Conservation (phyloP, 208 protist species). For the Crithidia thermophila region DNA sequence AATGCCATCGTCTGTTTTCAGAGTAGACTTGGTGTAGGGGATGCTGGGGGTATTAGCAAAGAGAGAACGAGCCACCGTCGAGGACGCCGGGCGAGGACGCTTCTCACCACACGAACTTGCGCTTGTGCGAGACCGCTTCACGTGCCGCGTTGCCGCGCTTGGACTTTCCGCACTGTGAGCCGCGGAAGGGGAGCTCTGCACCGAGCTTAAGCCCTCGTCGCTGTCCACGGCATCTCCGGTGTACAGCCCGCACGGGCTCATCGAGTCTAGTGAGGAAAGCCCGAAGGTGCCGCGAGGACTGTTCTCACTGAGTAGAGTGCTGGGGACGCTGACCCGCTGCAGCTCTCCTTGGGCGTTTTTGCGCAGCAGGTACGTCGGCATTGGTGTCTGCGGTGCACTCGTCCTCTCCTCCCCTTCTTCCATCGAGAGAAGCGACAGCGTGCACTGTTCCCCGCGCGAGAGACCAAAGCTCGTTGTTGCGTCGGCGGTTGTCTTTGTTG, state of each 20-base stretch:
- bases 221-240: no score
- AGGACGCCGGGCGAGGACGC: no score
- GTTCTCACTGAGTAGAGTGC: neutral
- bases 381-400: neutral
- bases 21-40: no score
- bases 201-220: slow-evolving; percentile 11
- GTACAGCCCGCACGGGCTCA: slow-evolving; percentile 23
- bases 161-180: slow-evolving; percentile 17
- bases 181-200: slow-evolving; percentile 18
- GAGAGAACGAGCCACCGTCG: neutral
- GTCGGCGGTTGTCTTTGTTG: neutral
- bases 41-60: no score
- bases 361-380: slow-evolving; percentile 15
- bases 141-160: neutral
- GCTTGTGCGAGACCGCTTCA: slow-evolving; percentile 5
- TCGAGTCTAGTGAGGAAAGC: neutral
- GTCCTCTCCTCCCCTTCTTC: neutral
- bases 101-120: no score
- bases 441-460: slow-evolving; percentile 33
- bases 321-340: neutral
- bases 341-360: neutral
- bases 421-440: slow-evolving; percentile 39
- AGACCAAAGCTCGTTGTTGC: slow-evolving; percentile 14
- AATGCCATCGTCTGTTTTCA: no score
- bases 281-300: neutral